phyloP scores from a whole-genome alignment of 2,329 filamentous ascomycete genomes.

The Paraconiothyrium sp. region DNA sequence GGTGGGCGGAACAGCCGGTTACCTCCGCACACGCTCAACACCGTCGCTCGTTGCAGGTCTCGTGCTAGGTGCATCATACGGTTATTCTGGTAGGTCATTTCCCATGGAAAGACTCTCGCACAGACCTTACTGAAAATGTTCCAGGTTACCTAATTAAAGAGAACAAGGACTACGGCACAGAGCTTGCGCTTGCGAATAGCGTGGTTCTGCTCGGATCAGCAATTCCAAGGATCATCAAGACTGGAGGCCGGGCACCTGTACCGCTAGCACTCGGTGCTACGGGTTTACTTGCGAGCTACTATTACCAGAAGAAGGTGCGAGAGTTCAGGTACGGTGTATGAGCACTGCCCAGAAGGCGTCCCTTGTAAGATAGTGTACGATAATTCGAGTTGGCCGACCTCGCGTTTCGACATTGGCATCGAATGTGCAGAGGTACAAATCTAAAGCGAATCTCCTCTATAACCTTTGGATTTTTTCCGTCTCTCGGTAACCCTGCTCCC shows the following conservation, averaged over 20 bases:
- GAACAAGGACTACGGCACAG: slow-evolving; percentile 41
- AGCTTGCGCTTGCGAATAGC: slow-evolving; percentile 40
- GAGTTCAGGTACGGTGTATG: slow-evolving; percentile 42
- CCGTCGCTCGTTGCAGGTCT: slow-evolving; percentile 40
- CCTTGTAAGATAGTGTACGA: neutral
- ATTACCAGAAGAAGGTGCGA: slow-evolving; percentile 43
- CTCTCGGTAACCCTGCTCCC: neutral
- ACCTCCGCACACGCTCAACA: slow-evolving; percentile 38
- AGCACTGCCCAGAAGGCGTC: neutral
- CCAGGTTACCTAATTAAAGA: slow-evolving; percentile 41
- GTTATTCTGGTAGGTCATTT: slow-evolving; percentile 31
- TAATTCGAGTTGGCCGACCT: neutral
- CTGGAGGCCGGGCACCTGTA: slow-evolving; percentile 37
- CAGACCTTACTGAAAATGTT: neutral
- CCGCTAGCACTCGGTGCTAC: slow-evolving; percentile 38
- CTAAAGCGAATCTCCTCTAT: neutral
- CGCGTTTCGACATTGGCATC: neutral
- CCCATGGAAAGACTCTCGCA: neutral
- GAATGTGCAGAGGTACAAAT: neutral
- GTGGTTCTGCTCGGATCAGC: slow-evolving; percentile 35
- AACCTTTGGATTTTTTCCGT: neutral
- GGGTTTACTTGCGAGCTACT: slow-evolving; percentile 35
- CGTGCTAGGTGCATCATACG: slow-evolving; percentile 37
- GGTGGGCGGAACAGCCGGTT: slow-evolving; percentile 40
- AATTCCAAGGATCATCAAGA: slow-evolving; percentile 38